Base-by-base conservation (phyloP, 352 stramenopile species). In the Nothophytophthora sp. region DNA sequence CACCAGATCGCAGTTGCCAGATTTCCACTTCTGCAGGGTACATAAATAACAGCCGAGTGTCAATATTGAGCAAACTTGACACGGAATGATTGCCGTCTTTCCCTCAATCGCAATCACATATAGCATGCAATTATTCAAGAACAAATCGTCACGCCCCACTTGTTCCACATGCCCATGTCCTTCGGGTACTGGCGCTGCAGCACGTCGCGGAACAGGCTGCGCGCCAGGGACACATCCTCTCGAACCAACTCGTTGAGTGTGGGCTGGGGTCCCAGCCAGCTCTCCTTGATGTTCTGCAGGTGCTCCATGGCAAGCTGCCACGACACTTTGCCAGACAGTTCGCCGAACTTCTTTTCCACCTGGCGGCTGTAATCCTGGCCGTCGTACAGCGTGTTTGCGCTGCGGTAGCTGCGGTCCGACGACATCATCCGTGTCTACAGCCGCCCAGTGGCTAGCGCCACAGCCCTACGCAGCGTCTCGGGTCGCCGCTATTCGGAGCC, bases 141-240 rank as follows among this genome's bases (percentile, higher is more conserved):
- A n/a, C 55, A 15, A 57, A 75, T 56, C 85, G 93, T 95, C 35
- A 86, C 82, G 37, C 70, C 85, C 85, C 85, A 95, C 55, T 95
- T 95, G 71, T 95, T 95, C 85, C 85, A 95, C 85, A 95, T 95
- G 57, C 71, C 76, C 82, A 95, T 93, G 67, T 95, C 82, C 18
- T 83, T 78, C 5, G 67, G 56, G 61, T 95, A 95, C 24, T 84
- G 63, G 40, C 76, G 69, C 58, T 95, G 82, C 44, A 95, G 62
- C 44, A 90, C 76, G 38, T 87, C 86, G 12, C 82, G 78, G 59
- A 95, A 95, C 11, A 95, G 59, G 25, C 78, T 76, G 9, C 85
- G 70, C 30, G 85, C 85, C 7, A 75, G 61, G 5, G 76, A 70
- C 6, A 93, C 70, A 44, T 95, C 79, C 23, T 93, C 73, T 36